Percentiles rank a stretch among this genome's conserved stretches.
Conservation (phyloP, 805 yeast genomes). For the Candida methanosorbosa region DNA sequence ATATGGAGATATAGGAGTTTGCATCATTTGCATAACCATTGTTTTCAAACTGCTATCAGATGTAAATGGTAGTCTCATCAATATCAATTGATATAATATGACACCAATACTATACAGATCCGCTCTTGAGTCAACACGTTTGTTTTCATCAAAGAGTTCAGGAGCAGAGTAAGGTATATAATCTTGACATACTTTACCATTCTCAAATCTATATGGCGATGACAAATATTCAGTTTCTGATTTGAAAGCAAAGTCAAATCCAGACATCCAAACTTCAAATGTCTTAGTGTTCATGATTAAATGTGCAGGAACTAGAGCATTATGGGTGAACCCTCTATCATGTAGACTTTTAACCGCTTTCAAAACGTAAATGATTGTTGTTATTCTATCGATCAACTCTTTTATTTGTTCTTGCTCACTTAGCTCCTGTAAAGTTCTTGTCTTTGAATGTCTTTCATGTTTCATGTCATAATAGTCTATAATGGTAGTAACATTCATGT, state of each 20-base stretch:
- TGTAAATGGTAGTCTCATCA: conserved; percentile 36
- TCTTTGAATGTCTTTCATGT: neutral
- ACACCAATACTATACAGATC: conserved; percentile 43
- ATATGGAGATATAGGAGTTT: conserved; percentile 33
- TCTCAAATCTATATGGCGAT: conserved; percentile 32
- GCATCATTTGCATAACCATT: conserved; percentile 30
- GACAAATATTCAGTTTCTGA: conserved; percentile 31
- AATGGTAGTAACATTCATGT: neutral
- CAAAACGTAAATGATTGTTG: conserved; percentile 13
- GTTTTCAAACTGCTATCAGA: conserved; percentile 30
- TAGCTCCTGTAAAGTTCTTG: neutral
- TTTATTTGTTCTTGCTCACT: neutral
- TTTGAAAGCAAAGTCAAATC: conserved; percentile 42
- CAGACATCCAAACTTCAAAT: conserved; percentile 30
- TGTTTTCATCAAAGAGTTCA: conserved; percentile 33
- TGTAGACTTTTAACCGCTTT: conserved; percentile 25
- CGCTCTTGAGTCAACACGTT: conserved; percentile 34
- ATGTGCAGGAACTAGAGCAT: conserved; percentile 33
- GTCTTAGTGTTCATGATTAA: conserved; percentile 26
- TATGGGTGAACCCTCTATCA: conserved; percentile 34
- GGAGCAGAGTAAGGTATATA: conserved; percentile 42
- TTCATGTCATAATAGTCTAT: neutral
- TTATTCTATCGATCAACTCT: conserved; percentile 16
- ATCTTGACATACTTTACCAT: conserved; percentile 27
- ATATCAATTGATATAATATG: conserved; percentile 38